Evolutionary conservation across 345 rosid species (phyloP), one percentile per base, ranked within the genome.

Genomic region (Eucalyptus shirleyi): DNA sequence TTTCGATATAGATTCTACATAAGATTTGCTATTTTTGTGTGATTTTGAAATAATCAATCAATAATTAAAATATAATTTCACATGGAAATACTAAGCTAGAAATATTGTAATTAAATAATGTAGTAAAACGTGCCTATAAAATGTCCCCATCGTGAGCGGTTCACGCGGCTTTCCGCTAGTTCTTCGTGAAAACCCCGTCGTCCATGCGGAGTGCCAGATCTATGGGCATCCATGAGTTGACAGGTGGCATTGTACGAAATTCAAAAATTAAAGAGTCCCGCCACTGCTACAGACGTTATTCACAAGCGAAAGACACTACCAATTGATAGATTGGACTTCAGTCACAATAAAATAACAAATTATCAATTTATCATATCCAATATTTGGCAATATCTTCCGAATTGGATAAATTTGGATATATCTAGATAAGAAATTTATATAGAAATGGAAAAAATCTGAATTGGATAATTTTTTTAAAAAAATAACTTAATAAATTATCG

Each of bases 391-490:
- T 4, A 9, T 65, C 11, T 1, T 65, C 3, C 0, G 2, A 1
- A 65, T 2, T 2, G 0, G 6, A 65, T 65, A 65, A 65, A 65
- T n/a, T 3, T n/a, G 1, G 8, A n/a, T n/a, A 14, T 65, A 15
- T n/a, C 37, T 15, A 4, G 2, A 16, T 65, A 65, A n/a, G 23
- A 65, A 65, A n/a, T 65, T 0, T 0, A 8, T 5, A 15, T 5
- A n/a, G 5, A 0, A 2, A n/a, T 65, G 18, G 40, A 2, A n/a
- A 1, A 62, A 62, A 30, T 30, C 2, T 4, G 0, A 14, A 5
- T 60, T 26, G 17, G 7, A 60, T 28, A 60, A 23, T 2, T 7
- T 53, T 53, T 53, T 47, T 11, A 11, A 47, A 8, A 44, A 9
- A 26, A 59, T 59, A 62, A 62, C 17, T 60, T 60, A 12, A 60